Evolutionary conservation across 169 alveolate species (phyloP).

Genomic region (Eimeria sp.): DNA sequence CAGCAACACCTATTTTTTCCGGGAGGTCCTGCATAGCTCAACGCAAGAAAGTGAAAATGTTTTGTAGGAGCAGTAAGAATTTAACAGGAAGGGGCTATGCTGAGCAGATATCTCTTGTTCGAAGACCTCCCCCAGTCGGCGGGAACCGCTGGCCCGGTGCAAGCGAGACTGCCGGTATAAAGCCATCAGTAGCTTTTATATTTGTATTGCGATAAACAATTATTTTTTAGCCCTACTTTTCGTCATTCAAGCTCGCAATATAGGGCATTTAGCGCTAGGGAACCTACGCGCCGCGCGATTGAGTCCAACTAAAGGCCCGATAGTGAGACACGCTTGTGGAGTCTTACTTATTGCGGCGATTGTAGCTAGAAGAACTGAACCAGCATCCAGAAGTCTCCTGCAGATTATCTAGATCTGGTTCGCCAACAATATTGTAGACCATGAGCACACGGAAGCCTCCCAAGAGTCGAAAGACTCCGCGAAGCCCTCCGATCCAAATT

Average conservation of each 20-base stretch:
- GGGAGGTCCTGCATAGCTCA: no score
- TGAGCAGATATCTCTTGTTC: not conserved
- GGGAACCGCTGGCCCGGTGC: conserved; percentile 1
- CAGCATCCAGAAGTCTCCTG: not conserved
- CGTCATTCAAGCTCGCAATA: not conserved
- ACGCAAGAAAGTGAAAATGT: no score
- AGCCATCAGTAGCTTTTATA: not conserved
- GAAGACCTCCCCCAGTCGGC: not conserved
- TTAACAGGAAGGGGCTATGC: not conserved
- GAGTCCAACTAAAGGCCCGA: not conserved
- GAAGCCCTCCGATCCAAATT: not conserved
- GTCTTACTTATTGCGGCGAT: not conserved
- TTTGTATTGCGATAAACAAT: not conserved
- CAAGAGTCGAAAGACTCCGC: not conserved
- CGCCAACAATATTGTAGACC: not conserved
- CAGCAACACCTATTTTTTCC: not conserved
- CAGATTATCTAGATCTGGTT: not conserved
- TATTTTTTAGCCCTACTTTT: not conserved
- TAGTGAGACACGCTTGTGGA: not conserved
- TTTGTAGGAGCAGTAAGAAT: not conserved
- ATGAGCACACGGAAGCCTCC: conserved; percentile 2
- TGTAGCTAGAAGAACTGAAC: not conserved
- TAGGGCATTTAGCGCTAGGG: not conserved
- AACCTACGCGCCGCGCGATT: not conserved
- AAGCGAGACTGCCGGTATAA: not conserved